Conservation (phyloP, 2,329 filamentous ascomycete genomes). For the Aureobasidium sp. region DNA sequence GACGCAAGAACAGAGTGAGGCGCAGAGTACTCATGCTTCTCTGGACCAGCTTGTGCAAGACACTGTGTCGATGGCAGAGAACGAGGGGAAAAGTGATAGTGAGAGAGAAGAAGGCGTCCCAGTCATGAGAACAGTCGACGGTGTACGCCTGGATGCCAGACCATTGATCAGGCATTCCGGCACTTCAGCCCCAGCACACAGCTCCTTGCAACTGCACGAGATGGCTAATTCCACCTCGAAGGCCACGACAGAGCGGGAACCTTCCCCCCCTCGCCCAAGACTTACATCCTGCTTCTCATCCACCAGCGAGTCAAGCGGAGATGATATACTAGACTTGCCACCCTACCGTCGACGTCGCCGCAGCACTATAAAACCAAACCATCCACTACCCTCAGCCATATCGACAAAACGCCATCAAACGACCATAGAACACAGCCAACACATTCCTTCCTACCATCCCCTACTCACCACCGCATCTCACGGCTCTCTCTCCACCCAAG, state of each 20-base stretch:
- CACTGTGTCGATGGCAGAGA: background rate
- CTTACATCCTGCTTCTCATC: slow-evolving; percentile 1
- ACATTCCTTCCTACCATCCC: background rate
- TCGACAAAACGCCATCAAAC: slow-evolving; percentile 1
- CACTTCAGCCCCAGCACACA: slow-evolving; percentile 2
- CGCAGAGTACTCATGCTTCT: background rate
- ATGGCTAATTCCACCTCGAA: background rate
- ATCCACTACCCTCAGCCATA: background rate
- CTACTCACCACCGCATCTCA: background rate
- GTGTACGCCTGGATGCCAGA: slow-evolving; percentile 1
- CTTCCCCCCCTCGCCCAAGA: background rate
- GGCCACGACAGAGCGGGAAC: background rate
- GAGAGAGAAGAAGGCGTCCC: background rate
- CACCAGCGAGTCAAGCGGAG: background rate
- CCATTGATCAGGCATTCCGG: slow-evolving; percentile 9
- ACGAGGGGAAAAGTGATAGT: background rate
- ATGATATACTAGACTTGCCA: background rate
- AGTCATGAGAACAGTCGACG: background rate
- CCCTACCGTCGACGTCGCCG: background rate
- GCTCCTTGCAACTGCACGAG: background rate
- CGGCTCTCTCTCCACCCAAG: background rate
- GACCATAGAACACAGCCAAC: background rate
- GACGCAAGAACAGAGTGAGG: background rate
- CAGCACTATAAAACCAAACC: background rate
- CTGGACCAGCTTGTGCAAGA: background rate